phyloP scores from a whole-genome alignment of 2,329 filamentous ascomycete genomes.

The Ceratocystis variospora region DNA sequence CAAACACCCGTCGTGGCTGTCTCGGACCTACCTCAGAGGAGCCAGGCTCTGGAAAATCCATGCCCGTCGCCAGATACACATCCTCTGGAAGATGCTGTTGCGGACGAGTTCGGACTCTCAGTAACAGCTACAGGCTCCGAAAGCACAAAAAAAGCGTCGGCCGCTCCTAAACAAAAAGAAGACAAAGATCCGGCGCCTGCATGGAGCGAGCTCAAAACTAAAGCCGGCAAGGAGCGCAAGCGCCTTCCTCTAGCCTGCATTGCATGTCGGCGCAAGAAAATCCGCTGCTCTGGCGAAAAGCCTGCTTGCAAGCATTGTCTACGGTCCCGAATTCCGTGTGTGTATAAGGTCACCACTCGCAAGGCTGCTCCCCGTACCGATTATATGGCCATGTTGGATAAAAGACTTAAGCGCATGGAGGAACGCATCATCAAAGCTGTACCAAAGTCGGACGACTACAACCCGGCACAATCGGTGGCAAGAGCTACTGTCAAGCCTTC shows the following conservation, averaged over 20 bases:
- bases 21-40: conserved; percentile 25
- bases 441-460: conserved; percentile 64
- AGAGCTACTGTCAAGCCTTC: conserved; percentile 76
- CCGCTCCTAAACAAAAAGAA: conserved; percentile 40
- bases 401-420: conserved; percentile 91
- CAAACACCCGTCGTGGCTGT: not conserved
- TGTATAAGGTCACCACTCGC: conserved; percentile 91
- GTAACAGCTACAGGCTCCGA: conserved; percentile 19
- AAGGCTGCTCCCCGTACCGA: conserved; percentile 91
- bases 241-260: conserved; percentile 87
- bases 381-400: conserved; percentile 98
- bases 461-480: conserved; percentile 38
- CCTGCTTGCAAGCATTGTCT: conserved; percentile 94
- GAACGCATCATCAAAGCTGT: conserved; percentile 93
- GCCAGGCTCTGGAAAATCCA: conserved; percentile 30
- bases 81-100: conserved; percentile 39
- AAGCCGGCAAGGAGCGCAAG: conserved; percentile 92
- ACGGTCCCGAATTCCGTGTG: conserved; percentile 81
- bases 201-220: conserved; percentile 77
- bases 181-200: conserved; percentile 46
- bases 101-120: conserved; percentile 46
- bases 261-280: conserved; percentile 92
- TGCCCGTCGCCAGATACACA: conserved; percentile 32
- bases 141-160: conserved; percentile 32
- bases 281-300: conserved; percentile 93